Evolutionary conservation across 164 flowering plant species (phyloP), one percentile per base, ranked within the genome.

Genomic region (Echeveria elegans): DNA sequence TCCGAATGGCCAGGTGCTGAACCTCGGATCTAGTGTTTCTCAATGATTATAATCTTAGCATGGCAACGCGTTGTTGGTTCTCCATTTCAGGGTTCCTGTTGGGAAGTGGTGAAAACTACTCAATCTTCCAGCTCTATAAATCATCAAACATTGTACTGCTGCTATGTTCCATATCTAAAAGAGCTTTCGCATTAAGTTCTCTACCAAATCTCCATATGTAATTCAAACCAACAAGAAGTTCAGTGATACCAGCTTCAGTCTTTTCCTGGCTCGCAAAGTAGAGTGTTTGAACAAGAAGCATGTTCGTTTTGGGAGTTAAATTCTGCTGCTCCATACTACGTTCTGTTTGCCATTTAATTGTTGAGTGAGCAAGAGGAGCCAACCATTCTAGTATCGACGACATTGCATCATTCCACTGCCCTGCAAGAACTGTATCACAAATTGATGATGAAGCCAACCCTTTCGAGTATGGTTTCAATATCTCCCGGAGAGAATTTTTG

Each of bases 321-420:
- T 72, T 83, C 72, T 87, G 95, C 78, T 92, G 95, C 82, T 90
- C 98, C 38, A 81, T 82, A 74, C 84, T 90, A 60, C 95, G 65
- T 76, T 88, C 96, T 19, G 96, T 79, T 38, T 92, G 98, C 98
- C 98, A 92, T 70, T 87, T 84, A 66, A 92, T 83, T 87, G 85
- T 92, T 77, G 84, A 84, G 67, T 89, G 98, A 68, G 98, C 96
- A 67, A 92, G 88, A n/a, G 98, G 98, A 7, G 85, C 85, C 63
- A 92, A 68, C 98, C 96, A 92, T 45, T 88, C 91, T 48, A 92
- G 69, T 70, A 85, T 87, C 29, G 74, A 68, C 14, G 80, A 34
- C 77, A 92, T 77, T 50, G 93, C 96, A 41, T 79, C 82, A 31
- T 64, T 85, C 93, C 95, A 90, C 69, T 90, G 91, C 43, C 72